Evolutionary conservation across 2,329 filamentous ascomycete genomes (phyloP).

Genomic region (Trichoderma endophyticum): DNA sequence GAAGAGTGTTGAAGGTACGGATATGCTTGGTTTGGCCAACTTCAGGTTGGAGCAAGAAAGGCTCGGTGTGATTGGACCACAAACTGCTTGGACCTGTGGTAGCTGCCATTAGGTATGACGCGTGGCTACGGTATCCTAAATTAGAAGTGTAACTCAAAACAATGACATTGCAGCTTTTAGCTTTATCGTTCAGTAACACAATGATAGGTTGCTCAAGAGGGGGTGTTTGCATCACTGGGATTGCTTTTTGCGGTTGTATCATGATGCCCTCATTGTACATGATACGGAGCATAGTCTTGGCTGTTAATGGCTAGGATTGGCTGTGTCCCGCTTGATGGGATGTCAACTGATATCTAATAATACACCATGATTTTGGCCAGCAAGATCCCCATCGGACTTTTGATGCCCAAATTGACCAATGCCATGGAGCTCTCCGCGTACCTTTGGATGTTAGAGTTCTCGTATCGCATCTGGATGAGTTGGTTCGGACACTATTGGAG

Average conservation of each 20-base stretch:
- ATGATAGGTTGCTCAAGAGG: not conserved
- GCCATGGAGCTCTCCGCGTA: not conserved
- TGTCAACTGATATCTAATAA: not conserved
- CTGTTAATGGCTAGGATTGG: not conserved
- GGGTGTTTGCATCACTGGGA: not conserved
- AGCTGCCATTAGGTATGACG: not conserved
- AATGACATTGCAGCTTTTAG: not conserved
- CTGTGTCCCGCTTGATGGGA: not conserved
- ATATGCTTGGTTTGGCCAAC: not conserved
- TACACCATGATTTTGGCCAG: not conserved
- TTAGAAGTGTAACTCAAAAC: not conserved
- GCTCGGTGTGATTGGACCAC: not conserved
- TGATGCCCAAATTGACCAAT: not conserved
- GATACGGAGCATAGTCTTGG: not conserved
- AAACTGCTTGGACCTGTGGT: not conserved
- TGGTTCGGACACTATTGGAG: constrained; percentile 10
- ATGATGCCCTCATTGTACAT: not conserved
- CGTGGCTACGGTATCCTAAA: not conserved
- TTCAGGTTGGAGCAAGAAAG: not conserved
- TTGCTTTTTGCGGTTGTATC: not conserved
- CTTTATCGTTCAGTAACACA: not conserved
- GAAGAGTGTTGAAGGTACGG: not conserved
- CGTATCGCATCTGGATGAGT: constrained; percentile 1
- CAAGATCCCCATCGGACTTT: not conserved
- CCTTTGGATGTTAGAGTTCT: not conserved